phyloP scores from a whole-genome alignment of 441 rosid genomes.

The Melianthus villosus region DNA sequence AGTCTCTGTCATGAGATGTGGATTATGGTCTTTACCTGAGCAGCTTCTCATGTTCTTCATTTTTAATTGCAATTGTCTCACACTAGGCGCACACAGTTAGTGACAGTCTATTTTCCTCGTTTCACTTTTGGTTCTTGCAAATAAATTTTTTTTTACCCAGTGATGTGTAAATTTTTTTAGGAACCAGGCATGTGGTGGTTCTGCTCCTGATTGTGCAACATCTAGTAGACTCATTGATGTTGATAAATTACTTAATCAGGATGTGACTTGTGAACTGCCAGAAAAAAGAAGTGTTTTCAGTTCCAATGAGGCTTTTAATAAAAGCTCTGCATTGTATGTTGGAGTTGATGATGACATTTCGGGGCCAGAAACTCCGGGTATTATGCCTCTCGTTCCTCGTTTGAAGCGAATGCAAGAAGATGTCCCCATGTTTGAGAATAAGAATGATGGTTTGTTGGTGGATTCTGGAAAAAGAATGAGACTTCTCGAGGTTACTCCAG shows the following conservation, averaged over 20 bases:
- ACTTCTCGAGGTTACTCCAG: slow-evolving; percentile 25
- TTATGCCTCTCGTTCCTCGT: slow-evolving; percentile 34
- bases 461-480: slow-evolving; percentile 42
- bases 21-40: too few relatives aligned
- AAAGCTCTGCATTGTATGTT: slow-evolving; percentile 8
- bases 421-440: slow-evolving; percentile 17
- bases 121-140: background rate
- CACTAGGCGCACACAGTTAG: too few relatives aligned
- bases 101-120: too few relatives aligned
- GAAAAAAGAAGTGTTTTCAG: slow-evolving; percentile 16
- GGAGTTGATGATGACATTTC: slow-evolving; percentile 26
- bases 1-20: too few relatives aligned
- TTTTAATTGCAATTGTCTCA: too few relatives aligned
- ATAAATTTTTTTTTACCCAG: background rate
- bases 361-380: slow-evolving; percentile 72
- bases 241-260: slow-evolving; percentile 11
- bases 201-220: slow-evolving; percentile 7
- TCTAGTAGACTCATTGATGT: slow-evolving; percentile 11
- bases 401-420: slow-evolving; percentile 55
- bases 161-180: slow-evolving; percentile 11
- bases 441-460: slow-evolving; percentile 15
- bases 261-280: slow-evolving; percentile 7
- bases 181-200: slow-evolving; percentile 10
- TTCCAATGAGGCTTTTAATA: slow-evolving; percentile 10
- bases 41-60: too few relatives aligned